phyloP scores from a whole-genome alignment of 108 stramenopile species.

The Stephanodiscus triporus region DNA sequence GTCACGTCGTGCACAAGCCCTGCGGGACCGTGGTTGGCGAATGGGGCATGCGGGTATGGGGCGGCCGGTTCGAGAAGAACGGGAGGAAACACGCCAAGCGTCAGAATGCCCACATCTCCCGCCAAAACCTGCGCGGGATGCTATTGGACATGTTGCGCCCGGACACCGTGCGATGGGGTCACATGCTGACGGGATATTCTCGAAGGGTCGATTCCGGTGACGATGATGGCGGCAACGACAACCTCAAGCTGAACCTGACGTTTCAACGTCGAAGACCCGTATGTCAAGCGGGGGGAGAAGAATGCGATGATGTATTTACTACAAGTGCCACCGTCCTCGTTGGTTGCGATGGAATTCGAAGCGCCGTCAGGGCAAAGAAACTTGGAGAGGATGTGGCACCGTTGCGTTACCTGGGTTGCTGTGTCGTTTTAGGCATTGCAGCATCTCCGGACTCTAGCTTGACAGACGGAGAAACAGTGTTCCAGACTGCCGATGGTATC shows the following conservation, averaged over 20 bases:
- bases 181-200: conserved; percentile 47
- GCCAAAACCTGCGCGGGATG: conserved; percentile 67
- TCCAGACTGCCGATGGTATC: conserved; percentile 82
- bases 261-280: conserved; percentile 40
- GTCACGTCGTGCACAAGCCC: conserved; percentile 77
- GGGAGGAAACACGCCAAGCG: conserved; percentile 56
- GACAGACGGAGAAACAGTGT: conserved; percentile 81
- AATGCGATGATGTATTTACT: conserved; percentile 24
- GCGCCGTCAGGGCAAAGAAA: conserved; percentile 57
- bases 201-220: conserved; percentile 2
- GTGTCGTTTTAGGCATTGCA: conserved; percentile 85
- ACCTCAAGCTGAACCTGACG: conserved; percentile 33
- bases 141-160: conserved; percentile 60
- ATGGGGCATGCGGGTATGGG: conserved; percentile 86
- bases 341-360: conserved; percentile 92
- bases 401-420: conserved; percentile 74
- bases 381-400: conserved; percentile 57
- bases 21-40: conserved; percentile 81
- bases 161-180: conserved; percentile 57
- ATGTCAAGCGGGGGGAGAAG: conserved; percentile 20
- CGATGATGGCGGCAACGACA: background rate
- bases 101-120: conserved; percentile 86
- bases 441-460: conserved; percentile 50
- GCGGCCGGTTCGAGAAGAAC: conserved; percentile 49
- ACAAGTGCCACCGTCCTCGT: conserved; percentile 72